Evolutionary conservation across 345 rosid species (phyloP), one percentile per base, ranked within the genome.

Genomic region (Iberis pinnata): DNA sequence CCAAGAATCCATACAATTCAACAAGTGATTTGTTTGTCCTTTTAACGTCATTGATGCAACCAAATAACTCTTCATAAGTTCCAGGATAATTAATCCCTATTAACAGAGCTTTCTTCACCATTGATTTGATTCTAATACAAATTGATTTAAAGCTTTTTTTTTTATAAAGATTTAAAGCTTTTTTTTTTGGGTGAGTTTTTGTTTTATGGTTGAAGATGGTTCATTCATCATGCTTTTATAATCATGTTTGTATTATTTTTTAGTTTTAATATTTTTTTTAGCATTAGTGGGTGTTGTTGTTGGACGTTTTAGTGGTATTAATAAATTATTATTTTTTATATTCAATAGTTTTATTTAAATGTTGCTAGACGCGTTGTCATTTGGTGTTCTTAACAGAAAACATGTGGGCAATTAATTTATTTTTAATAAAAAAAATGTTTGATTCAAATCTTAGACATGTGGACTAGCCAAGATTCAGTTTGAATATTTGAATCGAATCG

Each of bases 21-120:
- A 69, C 31, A 6, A 87, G 83, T 50, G 76, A 78, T 14, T 26
- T 58, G 64, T 76, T 24, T 82, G 75, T 81, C 39, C 80, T 60
- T 52, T 4, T 66, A 18, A 83, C 96, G 47, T 87, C 96, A 75
- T 87, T 87, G 49, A 87, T 61, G 76, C 96, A 87, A 0, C 96
- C 96, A 15, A 70, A 75, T 5, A 87, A 70, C 59, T 79, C 93
- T 9, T 86, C 89, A 50, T 83, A 78, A 10, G 92, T 83, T n/a
- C 79, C 85, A 9, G 79, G 77, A 43, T 87, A 87, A 56, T 83
- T 83, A 73, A 74, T 61, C n/a, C 96, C 96, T 12, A 83, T 87
- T 80, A 83, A 19, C 18, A 81, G 64, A 0, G 96, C 93, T 42
- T 67, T 81, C 74, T 76, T 83, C 48, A 70, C 68, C 89, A 79